Evolutionary conservation across 176 grass and related monocot species (phyloP).

Genomic region (Puya raimondii): DNA sequence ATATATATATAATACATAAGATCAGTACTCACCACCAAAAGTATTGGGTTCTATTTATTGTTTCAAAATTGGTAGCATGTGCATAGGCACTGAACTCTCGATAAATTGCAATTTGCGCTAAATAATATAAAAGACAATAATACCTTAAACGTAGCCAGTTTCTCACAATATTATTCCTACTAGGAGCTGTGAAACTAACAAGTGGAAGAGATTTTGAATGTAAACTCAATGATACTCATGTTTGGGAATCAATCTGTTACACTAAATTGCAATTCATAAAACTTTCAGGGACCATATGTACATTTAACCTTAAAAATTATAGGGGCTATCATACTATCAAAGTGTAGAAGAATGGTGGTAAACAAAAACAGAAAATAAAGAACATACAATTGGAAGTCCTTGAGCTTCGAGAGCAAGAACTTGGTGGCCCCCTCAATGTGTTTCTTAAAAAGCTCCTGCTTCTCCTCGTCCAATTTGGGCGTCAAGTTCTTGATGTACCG

Average conservation of each 20-base stretch:
- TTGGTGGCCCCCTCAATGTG: constrained; percentile 63
- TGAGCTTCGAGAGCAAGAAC: constrained; percentile 68
- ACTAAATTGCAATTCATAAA: too few relatives aligned
- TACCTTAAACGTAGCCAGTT: too few relatives aligned
- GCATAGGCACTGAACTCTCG: too few relatives aligned
- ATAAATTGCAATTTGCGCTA: too few relatives aligned
- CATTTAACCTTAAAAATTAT: not conserved
- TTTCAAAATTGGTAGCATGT: not conserved
- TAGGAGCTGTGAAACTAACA: too few relatives aligned
- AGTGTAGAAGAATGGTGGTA: not conserved
- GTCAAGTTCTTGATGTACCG: constrained; percentile 66
- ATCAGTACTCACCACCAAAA: not conserved
- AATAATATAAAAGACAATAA: too few relatives aligned
- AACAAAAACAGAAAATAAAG: not conserved
- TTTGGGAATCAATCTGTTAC: too few relatives aligned
- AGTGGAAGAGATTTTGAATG: too few relatives aligned
- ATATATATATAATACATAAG: not conserved
- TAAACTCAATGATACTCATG: too few relatives aligned
- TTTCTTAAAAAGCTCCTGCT: constrained; percentile 57
- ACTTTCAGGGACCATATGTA: too few relatives aligned
- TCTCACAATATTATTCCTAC: too few relatives aligned
- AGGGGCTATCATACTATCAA: not conserved
- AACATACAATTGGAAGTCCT: constrained; percentile 92
- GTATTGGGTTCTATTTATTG: not conserved
- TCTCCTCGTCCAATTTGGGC: constrained; percentile 32